Percentiles rank a stretch among this genome's conserved stretches.
phyloP scores from a whole-genome alignment of 208 protist species.

The Kentomonas sorsogonicus region DNA sequence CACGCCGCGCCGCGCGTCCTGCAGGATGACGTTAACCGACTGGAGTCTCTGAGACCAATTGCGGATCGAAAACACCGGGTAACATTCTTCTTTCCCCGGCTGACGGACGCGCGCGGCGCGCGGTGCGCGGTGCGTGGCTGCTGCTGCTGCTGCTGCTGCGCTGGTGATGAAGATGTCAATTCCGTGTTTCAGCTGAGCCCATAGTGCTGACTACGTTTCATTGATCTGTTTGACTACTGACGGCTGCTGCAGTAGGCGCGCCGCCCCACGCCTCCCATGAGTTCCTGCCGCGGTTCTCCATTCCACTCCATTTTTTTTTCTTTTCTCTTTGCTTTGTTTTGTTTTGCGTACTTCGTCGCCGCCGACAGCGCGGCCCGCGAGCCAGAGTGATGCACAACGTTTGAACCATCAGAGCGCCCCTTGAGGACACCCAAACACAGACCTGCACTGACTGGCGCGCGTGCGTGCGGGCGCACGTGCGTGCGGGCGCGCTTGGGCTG shows the following conservation, averaged over 20 bases:
- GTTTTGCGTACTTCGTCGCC: too few relatives aligned
- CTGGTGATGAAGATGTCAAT: conserved; percentile 41
- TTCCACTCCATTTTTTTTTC: too few relatives aligned
- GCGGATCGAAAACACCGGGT: conserved; percentile 21
- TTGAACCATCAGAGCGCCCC: too few relatives aligned
- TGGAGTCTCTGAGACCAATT: conserved; percentile 30
- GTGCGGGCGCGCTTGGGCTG: too few relatives aligned
- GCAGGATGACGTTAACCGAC: conserved; percentile 31
- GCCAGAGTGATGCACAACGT: too few relatives aligned
- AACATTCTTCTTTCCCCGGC: conserved; percentile 24
- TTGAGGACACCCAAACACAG: too few relatives aligned
- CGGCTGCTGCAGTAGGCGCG: conserved; percentile 7
- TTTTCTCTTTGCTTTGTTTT: too few relatives aligned
- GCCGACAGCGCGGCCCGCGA: too few relatives aligned
- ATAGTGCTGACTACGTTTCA: conserved; percentile 25
- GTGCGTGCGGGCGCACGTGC: too few relatives aligned
- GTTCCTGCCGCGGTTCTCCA: too few relatives aligned
- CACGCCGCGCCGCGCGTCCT: conserved; percentile 1
- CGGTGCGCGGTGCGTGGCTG: conserved; percentile 2
- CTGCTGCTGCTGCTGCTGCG: conserved; percentile 11
- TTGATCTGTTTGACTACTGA: conserved; percentile 42
- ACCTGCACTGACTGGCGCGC: too few relatives aligned
- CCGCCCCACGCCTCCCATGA: not conserved
- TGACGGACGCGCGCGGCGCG: conserved; percentile 12
- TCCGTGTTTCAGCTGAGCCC: conserved; percentile 44